Conservation (phyloP, 805 yeast species). For the Sugiyamaella mastotermitis region DNA sequence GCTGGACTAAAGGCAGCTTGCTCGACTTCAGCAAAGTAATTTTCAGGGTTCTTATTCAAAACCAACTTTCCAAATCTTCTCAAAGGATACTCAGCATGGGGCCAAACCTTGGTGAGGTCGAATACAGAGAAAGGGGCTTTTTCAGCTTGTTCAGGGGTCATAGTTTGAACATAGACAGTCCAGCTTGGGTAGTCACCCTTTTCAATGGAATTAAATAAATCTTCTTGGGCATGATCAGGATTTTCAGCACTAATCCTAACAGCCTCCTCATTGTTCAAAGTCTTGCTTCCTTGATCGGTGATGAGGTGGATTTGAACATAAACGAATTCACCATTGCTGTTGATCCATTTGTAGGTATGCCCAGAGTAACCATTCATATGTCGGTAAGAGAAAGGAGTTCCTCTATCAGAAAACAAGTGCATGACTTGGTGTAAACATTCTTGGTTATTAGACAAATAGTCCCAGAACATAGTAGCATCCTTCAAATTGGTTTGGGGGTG, state of each 20-base stretch:
- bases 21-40: constrained; percentile 47
- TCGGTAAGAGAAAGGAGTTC: constrained; percentile 50
- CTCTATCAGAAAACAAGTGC: constrained; percentile 54
- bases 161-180: constrained; percentile 52
- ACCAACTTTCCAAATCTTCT: constrained; percentile 50
- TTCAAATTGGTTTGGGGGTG: constrained; percentile 56
- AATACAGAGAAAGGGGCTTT: constrained; percentile 42
- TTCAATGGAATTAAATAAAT: constrained; percentile 41
- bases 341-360: constrained; percentile 55
- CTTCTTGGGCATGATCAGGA: constrained; percentile 46
- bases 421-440: constrained; percentile 54
- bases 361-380: constrained; percentile 61
- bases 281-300: constrained; percentile 47
- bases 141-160: constrained; percentile 53
- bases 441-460: constrained; percentile 47
- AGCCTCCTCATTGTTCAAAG: constrained; percentile 41
- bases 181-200: constrained; percentile 46
- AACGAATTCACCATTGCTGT: constrained; percentile 42
- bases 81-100: constrained; percentile 49
- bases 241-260: constrained; percentile 39
- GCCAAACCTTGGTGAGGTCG: constrained; percentile 56
- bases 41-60: constrained; percentile 49
- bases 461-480: constrained; percentile 55
- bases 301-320: constrained; percentile 52
- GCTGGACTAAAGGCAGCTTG: constrained; percentile 66